These are phyloP conservation scores for Rhizopogon salebrosus DNA, from an alignment of 768 basidiomycete genomes.

Conservation along the genomic window DNA sequence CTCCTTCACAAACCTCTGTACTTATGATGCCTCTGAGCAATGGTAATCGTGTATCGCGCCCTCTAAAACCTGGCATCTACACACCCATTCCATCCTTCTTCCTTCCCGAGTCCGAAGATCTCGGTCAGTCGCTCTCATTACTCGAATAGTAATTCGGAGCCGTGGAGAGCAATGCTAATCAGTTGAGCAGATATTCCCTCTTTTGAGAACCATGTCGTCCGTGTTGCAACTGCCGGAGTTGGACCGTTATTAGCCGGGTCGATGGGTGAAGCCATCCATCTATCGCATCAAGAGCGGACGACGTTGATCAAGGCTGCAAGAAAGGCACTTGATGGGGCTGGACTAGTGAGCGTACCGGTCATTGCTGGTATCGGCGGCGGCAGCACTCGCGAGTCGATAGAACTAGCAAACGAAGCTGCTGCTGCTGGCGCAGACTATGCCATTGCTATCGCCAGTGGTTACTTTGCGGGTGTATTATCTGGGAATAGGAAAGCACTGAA, in stretches of 20 bases:
- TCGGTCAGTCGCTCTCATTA: slow-evolving; percentile 49
- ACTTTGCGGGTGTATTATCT: slow-evolving; percentile 75
- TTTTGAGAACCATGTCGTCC: slow-evolving; percentile 64
- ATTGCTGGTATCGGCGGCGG: slow-evolving; percentile 81
- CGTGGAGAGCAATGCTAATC: slow-evolving; percentile 4
- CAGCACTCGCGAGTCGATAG: slow-evolving; percentile 79
- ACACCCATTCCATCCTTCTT: slow-evolving; percentile 89
- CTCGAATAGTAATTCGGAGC: slow-evolving; percentile 10
- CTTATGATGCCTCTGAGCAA: slow-evolving; percentile 36
- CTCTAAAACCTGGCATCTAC: slow-evolving; percentile 71
- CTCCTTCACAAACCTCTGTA: not conserved
- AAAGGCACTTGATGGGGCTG: slow-evolving; percentile 63
- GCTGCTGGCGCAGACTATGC: slow-evolving; percentile 81
- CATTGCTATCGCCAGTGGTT: slow-evolving; percentile 84
- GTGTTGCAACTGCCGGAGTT: slow-evolving; percentile 62
- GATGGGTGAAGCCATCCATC: slow-evolving; percentile 83
- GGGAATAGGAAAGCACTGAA: slow-evolving; percentile 64
- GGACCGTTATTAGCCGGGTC: slow-evolving; percentile 72
- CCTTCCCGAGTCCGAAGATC: slow-evolving; percentile 66
- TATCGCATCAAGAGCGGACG: slow-evolving; percentile 62
- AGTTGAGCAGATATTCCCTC: slow-evolving; percentile 48
- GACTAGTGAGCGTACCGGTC: slow-evolving; percentile 54
- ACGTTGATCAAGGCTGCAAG: slow-evolving; percentile 63
- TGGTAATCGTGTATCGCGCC: slow-evolving; percentile 31
- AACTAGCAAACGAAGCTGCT: slow-evolving; percentile 72